phyloP scores from a whole-genome alignment of 2,329 filamentous ascomycete species.

The Fusarium clavum region DNA sequence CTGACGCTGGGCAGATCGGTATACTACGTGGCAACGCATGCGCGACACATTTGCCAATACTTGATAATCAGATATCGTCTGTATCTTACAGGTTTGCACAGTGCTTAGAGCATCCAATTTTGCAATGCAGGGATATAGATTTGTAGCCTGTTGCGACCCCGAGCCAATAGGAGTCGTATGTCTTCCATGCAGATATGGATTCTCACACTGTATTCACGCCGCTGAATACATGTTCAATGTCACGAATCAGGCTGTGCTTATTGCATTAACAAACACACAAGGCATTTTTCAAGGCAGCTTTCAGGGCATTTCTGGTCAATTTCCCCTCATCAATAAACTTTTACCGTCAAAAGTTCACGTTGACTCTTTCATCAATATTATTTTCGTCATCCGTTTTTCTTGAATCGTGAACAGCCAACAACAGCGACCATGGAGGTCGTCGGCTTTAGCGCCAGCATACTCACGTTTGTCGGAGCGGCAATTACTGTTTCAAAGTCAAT shows the following conservation, averaged over 20 bases:
- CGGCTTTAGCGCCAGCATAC: not conserved
- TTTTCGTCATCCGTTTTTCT: accelerated
- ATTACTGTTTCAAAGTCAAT: not conserved
- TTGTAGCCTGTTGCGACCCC: too few species aligned
- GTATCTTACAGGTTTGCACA: too few species aligned
- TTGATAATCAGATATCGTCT: too few species aligned
- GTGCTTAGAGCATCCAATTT: too few species aligned
- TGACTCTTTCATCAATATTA: not conserved
- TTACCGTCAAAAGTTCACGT: not conserved
- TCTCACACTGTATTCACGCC: not conserved
- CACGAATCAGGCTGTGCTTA: slow-evolving; percentile 4
- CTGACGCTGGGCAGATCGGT: too few species aligned
- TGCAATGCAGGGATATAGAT: too few species aligned
- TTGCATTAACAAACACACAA: not conserved
- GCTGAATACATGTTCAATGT: not conserved
- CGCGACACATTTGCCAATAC: too few species aligned
- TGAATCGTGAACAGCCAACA: not conserved
- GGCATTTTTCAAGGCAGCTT: not conserved
- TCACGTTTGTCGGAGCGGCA: not conserved
- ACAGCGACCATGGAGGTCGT: not conserved
- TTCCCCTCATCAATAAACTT: not conserved
- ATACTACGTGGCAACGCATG: too few species aligned
- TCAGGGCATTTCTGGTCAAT: not conserved
- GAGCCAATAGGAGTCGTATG: too few species aligned
- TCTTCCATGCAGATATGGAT: too few species aligned